Conservation (phyloP, 768 basidiomycete species). For the Boletus edulis region DNA sequence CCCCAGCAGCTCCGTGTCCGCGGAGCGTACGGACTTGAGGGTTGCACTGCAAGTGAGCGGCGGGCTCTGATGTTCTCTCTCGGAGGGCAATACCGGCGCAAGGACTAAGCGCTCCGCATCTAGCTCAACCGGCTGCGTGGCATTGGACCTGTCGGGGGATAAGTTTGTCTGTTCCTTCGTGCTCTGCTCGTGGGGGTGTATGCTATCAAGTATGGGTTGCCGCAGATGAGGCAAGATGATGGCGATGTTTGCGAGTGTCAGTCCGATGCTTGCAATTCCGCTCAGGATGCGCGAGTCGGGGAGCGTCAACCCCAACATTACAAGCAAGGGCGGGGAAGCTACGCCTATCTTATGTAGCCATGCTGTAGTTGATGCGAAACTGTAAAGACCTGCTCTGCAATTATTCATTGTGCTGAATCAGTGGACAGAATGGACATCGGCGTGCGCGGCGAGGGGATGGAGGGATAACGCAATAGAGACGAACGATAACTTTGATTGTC, state of each 20-base stretch:
- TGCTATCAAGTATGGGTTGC: conserved; percentile 17
- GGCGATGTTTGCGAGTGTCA: conserved; percentile 26
- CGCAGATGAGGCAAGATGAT: conserved; percentile 23
- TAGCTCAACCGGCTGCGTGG: neutral
- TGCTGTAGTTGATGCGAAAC: conserved; percentile 17
- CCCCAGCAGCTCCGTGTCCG: neutral
- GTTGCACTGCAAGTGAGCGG: neutral
- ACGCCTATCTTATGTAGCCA: conserved; percentile 22
- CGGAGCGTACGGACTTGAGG: neutral
- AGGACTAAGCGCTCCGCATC: neutral
- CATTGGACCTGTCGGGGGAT: neutral
- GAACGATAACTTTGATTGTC: neutral
- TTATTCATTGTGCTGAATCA: conserved; percentile 18
- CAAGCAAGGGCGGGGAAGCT: conserved; percentile 26
- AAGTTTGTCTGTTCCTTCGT: neutral
- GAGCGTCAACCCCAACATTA: conserved; percentile 22
- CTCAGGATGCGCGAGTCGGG: conserved; percentile 26
- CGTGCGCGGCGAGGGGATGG: neutral
- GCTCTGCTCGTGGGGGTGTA: neutral
- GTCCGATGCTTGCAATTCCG: conserved; percentile 24
- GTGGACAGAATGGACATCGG: conserved; percentile 2
- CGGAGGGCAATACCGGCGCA: neutral
- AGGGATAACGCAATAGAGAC: neutral
- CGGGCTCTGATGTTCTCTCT: neutral
- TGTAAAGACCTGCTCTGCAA: conserved; percentile 29